Conservation (phyloP, 148 eudicot species). For the Agrostemma githago region DNA sequence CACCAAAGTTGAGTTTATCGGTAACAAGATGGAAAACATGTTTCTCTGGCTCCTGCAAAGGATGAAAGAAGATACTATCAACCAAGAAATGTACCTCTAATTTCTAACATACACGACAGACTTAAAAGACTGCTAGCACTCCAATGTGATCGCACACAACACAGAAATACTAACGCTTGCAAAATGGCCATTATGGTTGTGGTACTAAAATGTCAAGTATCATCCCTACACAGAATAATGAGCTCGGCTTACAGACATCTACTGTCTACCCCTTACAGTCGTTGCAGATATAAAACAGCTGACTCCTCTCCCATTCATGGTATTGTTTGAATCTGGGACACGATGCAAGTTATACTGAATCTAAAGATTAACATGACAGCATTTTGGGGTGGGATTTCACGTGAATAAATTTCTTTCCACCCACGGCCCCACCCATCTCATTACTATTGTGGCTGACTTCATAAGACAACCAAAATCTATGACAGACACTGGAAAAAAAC, state of each 20-base stretch:
- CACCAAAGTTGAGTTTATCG: slow-evolving; percentile 83
- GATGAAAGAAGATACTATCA: slow-evolving; percentile 16
- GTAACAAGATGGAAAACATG: slow-evolving; percentile 92
- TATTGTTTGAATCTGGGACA: no score
- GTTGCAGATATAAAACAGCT: background rate
- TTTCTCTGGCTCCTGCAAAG: slow-evolving; percentile 73
- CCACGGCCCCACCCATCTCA: background rate
- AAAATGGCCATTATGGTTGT: background rate
- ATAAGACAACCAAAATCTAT: background rate
- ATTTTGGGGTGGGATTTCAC: no score
- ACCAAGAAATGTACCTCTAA: background rate
- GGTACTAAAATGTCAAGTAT: background rate
- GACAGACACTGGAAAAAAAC: background rate
- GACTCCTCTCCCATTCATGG: no score
- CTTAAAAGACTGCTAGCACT: background rate
- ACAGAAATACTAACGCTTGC: background rate
- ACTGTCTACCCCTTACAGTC: background rate
- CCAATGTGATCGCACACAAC: background rate
- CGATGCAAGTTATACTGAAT: no score
- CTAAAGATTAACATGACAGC: no score
- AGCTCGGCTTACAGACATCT: background rate
- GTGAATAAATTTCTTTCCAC: background rate
- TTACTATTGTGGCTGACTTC: background rate
- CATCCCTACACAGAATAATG: background rate
- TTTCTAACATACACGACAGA: background rate